Evolutionary conservation across 352 stramenopile genomes (phyloP), one percentile per base, ranked within the genome.

Genomic region (Phytophthora cactorum): DNA sequence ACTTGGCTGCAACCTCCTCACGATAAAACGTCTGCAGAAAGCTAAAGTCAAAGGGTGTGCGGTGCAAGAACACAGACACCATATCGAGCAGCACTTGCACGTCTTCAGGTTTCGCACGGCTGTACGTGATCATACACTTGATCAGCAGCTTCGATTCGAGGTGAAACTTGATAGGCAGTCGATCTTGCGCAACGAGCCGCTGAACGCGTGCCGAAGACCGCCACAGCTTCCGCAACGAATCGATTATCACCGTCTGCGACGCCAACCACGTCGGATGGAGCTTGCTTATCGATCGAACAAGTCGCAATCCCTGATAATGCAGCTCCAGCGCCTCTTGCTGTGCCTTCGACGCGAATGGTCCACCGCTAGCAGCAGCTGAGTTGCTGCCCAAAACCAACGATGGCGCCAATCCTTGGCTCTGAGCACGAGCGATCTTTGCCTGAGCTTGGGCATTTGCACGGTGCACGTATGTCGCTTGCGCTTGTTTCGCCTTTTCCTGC

Each of bases 61-160:
- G 95, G 55, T 99, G 92, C 43, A 98, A 57, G 63, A 98, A 99
- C 14, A 98, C 93, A 1, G 85, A 86, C 6, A 99, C 80, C 75
- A 99, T 89, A 43, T 99, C 97, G 63, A 99, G 91, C 41, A 99
- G 78, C 41, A 99, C 84, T 75, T 98, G 95, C 2, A 98, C 90
- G 66, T 99, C 96, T 27, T 97, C 86, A n/a, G 89, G 89, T 70
- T 97, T 96, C 3, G 79, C 78, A 58, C 91, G 86, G 50, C 93
- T 96, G 81, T 99, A 99, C 32, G 84, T 85, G 17, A 99, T 91
- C 43, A 99, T 79, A 71, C 97, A 98, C 68, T 97, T 98, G 31
- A 98, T 89, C 34, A 99, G 72, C 55, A 97, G 61, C 51, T 97
- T 97, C 1, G 95, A 98, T 79, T 99, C 97, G n/a, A 90, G 79